Evolutionary conservation across 768 basidiomycete genomes (phyloP).

Genomic region (Tubosaeta sp.): DNA sequence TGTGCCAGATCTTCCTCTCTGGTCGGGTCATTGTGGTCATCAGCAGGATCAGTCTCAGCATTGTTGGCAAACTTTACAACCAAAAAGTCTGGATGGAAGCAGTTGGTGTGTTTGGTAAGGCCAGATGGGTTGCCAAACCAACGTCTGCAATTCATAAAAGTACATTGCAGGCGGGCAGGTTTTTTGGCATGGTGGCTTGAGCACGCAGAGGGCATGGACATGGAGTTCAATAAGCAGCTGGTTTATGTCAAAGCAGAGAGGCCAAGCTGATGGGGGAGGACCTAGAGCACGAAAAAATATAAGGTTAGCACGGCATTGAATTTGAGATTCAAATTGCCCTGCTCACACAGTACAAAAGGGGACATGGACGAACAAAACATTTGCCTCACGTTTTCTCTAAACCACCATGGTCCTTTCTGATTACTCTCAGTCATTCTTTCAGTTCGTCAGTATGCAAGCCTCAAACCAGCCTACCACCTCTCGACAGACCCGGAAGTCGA

Average conservation of each 20-base stretch:
- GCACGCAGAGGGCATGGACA: not conserved
- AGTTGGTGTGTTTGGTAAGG: not conserved
- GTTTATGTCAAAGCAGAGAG: too few species aligned
- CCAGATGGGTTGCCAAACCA: not conserved
- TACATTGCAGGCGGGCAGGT: not conserved
- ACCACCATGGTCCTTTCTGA: not conserved
- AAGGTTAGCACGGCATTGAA: not conserved
- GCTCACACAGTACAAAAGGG: not conserved
- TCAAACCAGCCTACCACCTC: not conserved
- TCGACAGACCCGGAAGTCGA: not conserved
- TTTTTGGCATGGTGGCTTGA: not conserved
- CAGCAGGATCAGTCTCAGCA: not conserved
- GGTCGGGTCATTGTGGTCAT: too few species aligned
- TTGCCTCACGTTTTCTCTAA: not conserved
- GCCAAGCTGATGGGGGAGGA: too few species aligned
- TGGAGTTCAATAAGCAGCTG: not conserved
- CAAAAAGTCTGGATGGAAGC: not conserved
- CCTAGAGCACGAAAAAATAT: not conserved
- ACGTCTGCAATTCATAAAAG: not conserved
- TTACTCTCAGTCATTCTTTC: not conserved
- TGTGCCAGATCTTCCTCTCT: not conserved
- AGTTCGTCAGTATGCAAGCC: not conserved
- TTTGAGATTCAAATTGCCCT: not conserved
- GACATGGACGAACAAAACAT: not conserved
- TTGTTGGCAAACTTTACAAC: not conserved